Percentiles rank a stretch among this genome's conserved stretches.
Conservation (phyloP, 371 early-diverging fungal species). For the Mucor mucedo region DNA sequence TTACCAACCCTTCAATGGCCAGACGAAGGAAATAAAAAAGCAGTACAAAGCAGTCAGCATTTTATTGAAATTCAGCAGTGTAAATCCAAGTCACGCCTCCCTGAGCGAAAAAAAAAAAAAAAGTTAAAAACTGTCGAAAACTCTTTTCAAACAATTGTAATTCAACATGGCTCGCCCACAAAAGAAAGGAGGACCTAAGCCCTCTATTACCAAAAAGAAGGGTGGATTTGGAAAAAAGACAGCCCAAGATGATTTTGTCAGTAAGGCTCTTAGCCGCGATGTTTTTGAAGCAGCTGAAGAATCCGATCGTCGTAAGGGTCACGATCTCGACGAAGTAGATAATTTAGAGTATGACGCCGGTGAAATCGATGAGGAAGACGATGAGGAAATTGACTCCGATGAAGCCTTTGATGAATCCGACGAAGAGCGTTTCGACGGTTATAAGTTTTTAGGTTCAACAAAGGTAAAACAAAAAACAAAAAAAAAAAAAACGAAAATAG, state of each 20-base stretch:
- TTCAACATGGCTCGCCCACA: constrained; percentile 28
- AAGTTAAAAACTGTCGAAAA: no score
- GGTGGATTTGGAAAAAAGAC: constrained; percentile 5
- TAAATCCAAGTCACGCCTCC: no score
- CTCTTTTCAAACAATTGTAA: not conserved
- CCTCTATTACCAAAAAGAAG: not conserved
- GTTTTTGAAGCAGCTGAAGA: constrained; percentile 67
- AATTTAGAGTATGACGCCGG: constrained; percentile 77
- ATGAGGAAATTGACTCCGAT: constrained; percentile 92
- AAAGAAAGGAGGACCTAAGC: constrained; percentile 18
- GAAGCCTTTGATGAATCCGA: constrained; percentile 88
- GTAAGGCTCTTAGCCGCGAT: constrained; percentile 23
- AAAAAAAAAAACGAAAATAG: not conserved
- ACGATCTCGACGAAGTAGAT: constrained; percentile 75
- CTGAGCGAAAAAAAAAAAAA: no score
- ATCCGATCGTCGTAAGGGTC: constrained; percentile 58
- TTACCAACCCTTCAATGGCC: no score
- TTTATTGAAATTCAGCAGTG: no score
- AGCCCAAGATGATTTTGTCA: not conserved
- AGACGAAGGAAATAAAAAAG: no score
- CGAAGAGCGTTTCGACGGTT: constrained; percentile 80
- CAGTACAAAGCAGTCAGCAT: no score
- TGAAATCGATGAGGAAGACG: constrained; percentile 81
- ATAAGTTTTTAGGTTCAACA: constrained; percentile 56
- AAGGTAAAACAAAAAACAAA: constrained; percentile 13